These are phyloP conservation scores for Colletotrichum zoysiae DNA, from an alignment of 2,329 filamentous ascomycete genomes.

Conservation along the genomic window DNA sequence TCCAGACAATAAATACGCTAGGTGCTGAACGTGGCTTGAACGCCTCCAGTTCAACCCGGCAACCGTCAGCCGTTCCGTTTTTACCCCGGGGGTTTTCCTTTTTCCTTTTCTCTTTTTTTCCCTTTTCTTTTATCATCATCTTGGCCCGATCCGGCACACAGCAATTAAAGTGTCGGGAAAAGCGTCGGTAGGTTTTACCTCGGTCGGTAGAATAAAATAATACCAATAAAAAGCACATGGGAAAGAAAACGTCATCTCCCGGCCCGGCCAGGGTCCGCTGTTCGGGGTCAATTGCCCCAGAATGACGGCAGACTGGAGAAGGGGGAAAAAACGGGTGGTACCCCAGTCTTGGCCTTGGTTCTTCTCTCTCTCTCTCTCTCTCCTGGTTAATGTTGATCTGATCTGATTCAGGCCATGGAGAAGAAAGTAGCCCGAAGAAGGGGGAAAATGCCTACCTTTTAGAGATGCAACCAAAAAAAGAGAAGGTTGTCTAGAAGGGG, in stretches of 20 bases:
- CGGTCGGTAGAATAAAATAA: neutral
- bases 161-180: too few relatives aligned
- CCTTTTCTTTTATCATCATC: neutral
- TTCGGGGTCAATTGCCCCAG: conserved; percentile 22
- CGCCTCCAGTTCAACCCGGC: conserved; percentile 26
- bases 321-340: neutral
- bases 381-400: neutral
- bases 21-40: conserved; percentile 25
- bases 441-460: too few relatives aligned
- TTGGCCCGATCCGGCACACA: neutral
- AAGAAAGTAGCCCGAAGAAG: neutral
- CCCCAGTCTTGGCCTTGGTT: conserved; percentile 1
- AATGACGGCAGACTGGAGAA: conserved; percentile 17
- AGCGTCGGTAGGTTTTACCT: neutral
- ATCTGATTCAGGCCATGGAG: neutral
- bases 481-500: conserved; percentile 8
- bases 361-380: neutral
- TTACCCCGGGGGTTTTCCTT: conserved; percentile 27
- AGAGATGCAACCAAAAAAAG: neutral
- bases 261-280: neutral
- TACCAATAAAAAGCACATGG: too few relatives aligned
- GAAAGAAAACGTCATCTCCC: conserved; percentile 18
- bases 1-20: neutral
- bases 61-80: conserved; percentile 2
- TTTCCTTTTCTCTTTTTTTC: neutral